Conservation (phyloP, 371 early-diverging fungal genomes). For the Apophysomyces trapeziformis region DNA sequence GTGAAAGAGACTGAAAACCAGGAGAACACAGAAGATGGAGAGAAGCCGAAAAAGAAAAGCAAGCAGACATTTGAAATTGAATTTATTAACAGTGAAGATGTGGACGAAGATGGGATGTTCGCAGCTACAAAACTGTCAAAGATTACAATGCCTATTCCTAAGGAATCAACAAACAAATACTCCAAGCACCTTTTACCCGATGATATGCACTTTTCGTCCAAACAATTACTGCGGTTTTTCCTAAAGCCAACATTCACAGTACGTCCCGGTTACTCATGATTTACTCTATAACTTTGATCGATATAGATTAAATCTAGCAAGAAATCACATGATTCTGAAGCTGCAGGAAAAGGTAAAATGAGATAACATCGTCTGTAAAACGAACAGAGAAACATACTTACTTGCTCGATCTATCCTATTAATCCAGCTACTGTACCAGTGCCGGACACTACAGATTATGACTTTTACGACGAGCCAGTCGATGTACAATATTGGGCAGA, state of each 20-base stretch:
- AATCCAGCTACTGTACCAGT: neutral
- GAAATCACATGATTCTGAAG: neutral
- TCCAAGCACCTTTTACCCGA: constrained; percentile 72
- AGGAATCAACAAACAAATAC: constrained; percentile 32
- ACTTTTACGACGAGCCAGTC: constrained; percentile 23
- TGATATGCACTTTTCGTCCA: constrained; percentile 85
- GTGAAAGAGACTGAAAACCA: constrained; percentile 29
- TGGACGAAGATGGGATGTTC: constrained; percentile 71
- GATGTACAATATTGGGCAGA: constrained; percentile 51
- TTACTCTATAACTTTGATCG: neutral
- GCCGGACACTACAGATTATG: constrained; percentile 16
- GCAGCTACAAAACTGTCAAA: constrained; percentile 61
- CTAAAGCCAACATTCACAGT: constrained; percentile 77
- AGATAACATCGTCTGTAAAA: neutral
- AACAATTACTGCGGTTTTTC: constrained; percentile 77
- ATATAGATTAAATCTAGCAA: neutral
- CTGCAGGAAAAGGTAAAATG: neutral
- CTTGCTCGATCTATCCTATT: neutral
- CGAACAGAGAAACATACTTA: neutral
- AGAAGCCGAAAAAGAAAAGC: constrained; percentile 33
- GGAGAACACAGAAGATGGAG: constrained; percentile 28
- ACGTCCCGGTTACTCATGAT: constrained; percentile 20
- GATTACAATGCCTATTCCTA: constrained; percentile 19
- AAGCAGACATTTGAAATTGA: constrained; percentile 55
- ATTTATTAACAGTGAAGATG: constrained; percentile 59